Evolutionary conservation across 176 grass and related monocot genomes (phyloP).

Genomic region (Miscanthus lutarioriparius): DNA sequence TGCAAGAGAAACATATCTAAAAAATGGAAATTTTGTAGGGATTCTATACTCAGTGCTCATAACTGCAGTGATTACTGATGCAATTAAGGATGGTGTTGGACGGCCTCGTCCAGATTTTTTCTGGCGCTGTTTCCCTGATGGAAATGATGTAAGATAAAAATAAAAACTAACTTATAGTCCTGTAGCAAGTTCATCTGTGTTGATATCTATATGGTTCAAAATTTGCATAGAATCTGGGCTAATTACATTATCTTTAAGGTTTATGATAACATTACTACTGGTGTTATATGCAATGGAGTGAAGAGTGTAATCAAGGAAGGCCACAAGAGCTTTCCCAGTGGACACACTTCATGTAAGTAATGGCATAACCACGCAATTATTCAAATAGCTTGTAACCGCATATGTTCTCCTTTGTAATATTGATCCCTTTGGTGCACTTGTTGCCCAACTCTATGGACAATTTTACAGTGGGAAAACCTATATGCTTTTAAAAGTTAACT

Average conservation of each 20-base stretch:
- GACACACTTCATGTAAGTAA: conserved; percentile 79
- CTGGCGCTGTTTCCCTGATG: conserved; percentile 99
- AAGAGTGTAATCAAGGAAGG: conserved; percentile 88
- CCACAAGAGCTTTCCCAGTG: conserved; percentile 96
- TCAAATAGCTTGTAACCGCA: neutral
- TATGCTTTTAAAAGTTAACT: neutral
- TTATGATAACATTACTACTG: conserved; percentile 75
- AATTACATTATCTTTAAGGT: conserved; percentile 44
- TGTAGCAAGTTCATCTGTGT: conserved; percentile 21
- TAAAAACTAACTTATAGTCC: neutral
- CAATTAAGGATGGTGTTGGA: conserved; percentile 93
- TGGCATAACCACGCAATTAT: neutral
- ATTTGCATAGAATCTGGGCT: neutral
- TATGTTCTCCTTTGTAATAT: conserved; percentile 24
- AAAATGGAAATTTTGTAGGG: conserved; percentile 44
- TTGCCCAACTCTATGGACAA: neutral
- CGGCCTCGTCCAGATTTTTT: conserved; percentile 95
- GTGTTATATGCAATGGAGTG: conserved; percentile 79
- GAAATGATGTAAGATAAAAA: conserved; percentile 63
- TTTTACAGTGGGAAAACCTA: neutral
- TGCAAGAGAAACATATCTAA: neutral
- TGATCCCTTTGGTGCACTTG: neutral
- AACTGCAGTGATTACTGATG: conserved; percentile 94
- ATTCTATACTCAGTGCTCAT: conserved; percentile 94
- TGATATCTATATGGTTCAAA: conserved; percentile 9